phyloP scores from a whole-genome alignment of 2,329 filamentous ascomycete genomes.

The Botrytis sinoallii region DNA sequence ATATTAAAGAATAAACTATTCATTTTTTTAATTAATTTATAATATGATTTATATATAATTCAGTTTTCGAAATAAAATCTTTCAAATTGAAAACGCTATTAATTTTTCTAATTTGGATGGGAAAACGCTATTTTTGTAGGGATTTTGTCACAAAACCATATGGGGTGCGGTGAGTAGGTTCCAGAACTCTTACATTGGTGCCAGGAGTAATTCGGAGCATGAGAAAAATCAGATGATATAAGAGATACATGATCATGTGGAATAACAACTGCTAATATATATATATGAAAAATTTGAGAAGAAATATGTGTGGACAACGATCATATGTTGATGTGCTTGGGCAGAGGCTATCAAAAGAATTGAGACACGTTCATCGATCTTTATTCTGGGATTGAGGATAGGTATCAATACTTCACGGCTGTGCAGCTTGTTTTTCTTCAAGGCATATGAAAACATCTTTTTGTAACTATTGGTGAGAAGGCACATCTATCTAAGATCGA shows the following conservation, averaged over 20 bases:
- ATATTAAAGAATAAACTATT: too few relatives aligned
- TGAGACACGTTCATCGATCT: background rate
- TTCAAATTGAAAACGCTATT: too few relatives aligned
- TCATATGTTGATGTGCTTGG: background rate
- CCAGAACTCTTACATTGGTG: too few relatives aligned
- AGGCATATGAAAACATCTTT: rapidly evolving
- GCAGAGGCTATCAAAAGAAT: background rate
- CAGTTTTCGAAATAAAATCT: too few relatives aligned
- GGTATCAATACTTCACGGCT: too few relatives aligned
- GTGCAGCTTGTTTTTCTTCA: background rate
- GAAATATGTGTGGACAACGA: rapidly evolving
- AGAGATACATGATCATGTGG: background rate
- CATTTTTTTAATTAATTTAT: too few relatives aligned
- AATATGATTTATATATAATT: too few relatives aligned
- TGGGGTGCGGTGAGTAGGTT: too few relatives aligned
- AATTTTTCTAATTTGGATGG: too few relatives aligned
- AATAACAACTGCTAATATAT: background rate
- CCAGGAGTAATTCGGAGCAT: background rate
- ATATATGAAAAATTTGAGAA: background rate
- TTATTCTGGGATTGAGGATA: too few relatives aligned
- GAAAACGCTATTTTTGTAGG: too few relatives aligned
- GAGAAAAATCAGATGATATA: background rate
- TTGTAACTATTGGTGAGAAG: background rate
- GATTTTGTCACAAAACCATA: too few relatives aligned
- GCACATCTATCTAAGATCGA: background rate